Evolutionary conservation across 1,284 basidiomycete genomes (phyloP).

Genomic region (Leccinum subspadiceum): DNA sequence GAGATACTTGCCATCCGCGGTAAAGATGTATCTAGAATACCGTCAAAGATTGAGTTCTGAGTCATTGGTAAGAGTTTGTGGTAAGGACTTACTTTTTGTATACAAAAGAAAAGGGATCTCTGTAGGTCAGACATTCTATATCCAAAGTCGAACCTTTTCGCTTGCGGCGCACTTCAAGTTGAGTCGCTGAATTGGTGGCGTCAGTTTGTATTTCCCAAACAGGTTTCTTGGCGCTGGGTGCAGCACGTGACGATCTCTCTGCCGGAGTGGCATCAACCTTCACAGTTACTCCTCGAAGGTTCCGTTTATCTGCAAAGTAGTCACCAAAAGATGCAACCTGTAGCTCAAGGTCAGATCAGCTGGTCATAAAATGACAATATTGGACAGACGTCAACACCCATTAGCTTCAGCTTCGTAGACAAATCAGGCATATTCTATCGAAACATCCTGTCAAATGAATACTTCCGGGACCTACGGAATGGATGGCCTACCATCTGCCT

Average conservation of each 20-base stretch:
- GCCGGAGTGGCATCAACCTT: not conserved
- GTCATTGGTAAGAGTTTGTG: not conserved
- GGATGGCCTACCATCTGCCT: constrained; percentile 47
- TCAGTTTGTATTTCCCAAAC: constrained; percentile 19
- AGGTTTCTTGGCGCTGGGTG: constrained; percentile 6
- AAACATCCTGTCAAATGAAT: constrained; percentile 24
- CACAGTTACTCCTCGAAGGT: not conserved
- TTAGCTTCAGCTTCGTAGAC: constrained; percentile 66
- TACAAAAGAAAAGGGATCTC: constrained; percentile 66
- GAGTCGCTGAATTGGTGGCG: constrained; percentile 1
- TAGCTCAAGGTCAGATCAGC: constrained; percentile 3
- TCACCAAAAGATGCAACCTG: constrained; percentile 73
- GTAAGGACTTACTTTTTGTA: constrained; percentile 61
- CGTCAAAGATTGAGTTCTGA: not conserved
- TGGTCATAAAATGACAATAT: not conserved
- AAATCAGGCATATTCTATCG: constrained; percentile 53
- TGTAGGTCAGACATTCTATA: constrained; percentile 66
- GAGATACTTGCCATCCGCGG: constrained; percentile 70
- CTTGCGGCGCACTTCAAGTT: not conserved
- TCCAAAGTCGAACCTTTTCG: not conserved
- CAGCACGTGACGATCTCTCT: not conserved
- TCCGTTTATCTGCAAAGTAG: constrained; percentile 65
- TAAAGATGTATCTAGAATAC: constrained; percentile 60
- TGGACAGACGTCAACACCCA: constrained; percentile 64
- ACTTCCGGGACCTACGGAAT: constrained; percentile 24